phyloP scores from a whole-genome alignment of 208 protist species.

The Crithidia mellificae region DNA sequence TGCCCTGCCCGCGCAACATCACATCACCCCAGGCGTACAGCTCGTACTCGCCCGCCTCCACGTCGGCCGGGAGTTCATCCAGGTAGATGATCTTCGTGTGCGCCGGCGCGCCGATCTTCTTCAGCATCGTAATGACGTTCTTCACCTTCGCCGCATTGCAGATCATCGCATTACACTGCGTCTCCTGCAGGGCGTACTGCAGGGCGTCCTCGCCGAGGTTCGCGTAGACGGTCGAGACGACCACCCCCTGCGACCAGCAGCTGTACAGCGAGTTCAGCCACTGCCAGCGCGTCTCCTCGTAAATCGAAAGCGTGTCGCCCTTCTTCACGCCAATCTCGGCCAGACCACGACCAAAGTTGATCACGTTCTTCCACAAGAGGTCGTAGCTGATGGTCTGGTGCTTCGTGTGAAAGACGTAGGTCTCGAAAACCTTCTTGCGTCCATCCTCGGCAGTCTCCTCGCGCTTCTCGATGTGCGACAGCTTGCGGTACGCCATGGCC shows the following conservation, averaged over 20 bases:
- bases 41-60: slow-evolving; percentile 38
- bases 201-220: slow-evolving; percentile 86
- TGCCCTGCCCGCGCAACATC: slow-evolving; percentile 47
- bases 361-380: slow-evolving; percentile 50
- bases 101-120: slow-evolving; percentile 14
- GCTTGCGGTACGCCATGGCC: slow-evolving; percentile 56
- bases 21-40: slow-evolving; percentile 61
- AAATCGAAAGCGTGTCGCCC: slow-evolving; percentile 60
- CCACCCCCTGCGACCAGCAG: slow-evolving; percentile 63
- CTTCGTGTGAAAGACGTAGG: slow-evolving; percentile 65
- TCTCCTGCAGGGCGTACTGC: slow-evolving; percentile 71
- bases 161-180: slow-evolving; percentile 64
- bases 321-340: slow-evolving; percentile 55
- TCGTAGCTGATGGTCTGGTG: slow-evolving; percentile 59
- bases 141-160: slow-evolving; percentile 66
- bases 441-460: slow-evolving; percentile 40
- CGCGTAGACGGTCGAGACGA: slow-evolving; percentile 81
- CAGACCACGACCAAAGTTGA: slow-evolving; percentile 57
- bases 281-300: slow-evolving; percentile 87
- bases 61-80: slow-evolving; percentile 45
- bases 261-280: slow-evolving; percentile 73
- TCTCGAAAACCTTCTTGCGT: slow-evolving; percentile 52
- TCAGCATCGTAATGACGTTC: slow-evolving; percentile 55
- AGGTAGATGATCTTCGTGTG: slow-evolving; percentile 63
- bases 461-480: slow-evolving; percentile 46